Evolutionary conservation across 2,329 filamentous ascomycete genomes (phyloP), one percentile per base, ranked within the genome.

Genomic region (Colletotrichum echinochloae): DNA sequence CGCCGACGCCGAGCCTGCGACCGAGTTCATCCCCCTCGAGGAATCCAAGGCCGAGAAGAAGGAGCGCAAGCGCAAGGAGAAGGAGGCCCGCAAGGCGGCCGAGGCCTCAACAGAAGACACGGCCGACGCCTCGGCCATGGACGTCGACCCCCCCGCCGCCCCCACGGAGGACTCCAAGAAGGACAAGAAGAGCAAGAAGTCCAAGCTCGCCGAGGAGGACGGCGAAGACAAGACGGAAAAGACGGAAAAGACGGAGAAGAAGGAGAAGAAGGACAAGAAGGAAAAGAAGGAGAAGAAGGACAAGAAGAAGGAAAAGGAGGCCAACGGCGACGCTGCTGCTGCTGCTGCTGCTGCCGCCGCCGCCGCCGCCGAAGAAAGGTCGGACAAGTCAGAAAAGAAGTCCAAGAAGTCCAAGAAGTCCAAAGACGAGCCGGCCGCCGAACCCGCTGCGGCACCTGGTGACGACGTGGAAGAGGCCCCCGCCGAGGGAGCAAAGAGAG

Each of bases 321-420:
- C 75, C 67, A 76, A 80, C 70, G 79, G 79, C 55, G 75, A 77
- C n/a, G 44, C n/a, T n/a, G 44, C 44, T 8, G 11, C 35, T 39
- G 44, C n/a, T n/a, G 44, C 44, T 8, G 11, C 35, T 39, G 78
- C 79, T 49, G 63, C 67, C 35, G 62, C 65, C 54, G 39, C 74
- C 41, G 56, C 57, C 46, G 14, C 51, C 12, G 37, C 28, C 14
- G 66, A 59, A 33, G 23, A 30, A 6, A 74, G 37, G 30, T 8
- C 51, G 20, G 51, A 23, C 7, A 70, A 74, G 67, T 60, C 74
- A 37, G 68, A 72, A 26, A 69, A 74, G 46, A 76, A 77, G 61
- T 74, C 67, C 67, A 80, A 77, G 66, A 78, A 78, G 57, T 78
- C 79, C 64, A 81, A 80, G 71, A 82, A 83, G 65, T 76, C 75